Evolutionary conservation across 306 rosid species (phyloP), one percentile per base, ranked within the genome.

Genomic region (Senna tora): DNA sequence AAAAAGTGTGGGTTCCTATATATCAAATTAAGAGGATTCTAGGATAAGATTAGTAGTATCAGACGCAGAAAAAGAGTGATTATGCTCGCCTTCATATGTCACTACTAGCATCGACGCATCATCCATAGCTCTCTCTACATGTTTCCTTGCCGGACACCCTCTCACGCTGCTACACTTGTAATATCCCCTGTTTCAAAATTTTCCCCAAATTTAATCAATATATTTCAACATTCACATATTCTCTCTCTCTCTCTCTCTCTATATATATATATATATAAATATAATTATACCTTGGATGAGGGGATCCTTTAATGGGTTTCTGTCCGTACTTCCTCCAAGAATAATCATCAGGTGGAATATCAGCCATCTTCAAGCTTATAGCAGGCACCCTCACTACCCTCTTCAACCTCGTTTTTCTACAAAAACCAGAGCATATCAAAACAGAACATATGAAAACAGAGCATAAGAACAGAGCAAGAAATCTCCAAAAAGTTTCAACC

Each of bases 291-390:
- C 98, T 92, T 30, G 98, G 98, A 79, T 92, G 91, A 60, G 96
- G 98, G 50, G 98, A 92, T 4, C 98, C 98, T 78, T 92, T 92
- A 22, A 92, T 92, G 42, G 98, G 96, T 77, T 92, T 92, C 71
- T 92, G 98, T 0, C 98, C 98, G 28, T 92, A 92, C 55, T 92
- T 92, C 22, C 98, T 85, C 98, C 98, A 92, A 3, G 98, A 92
- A 65, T 86, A 92, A 83, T 92, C 98, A 61, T 92, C 98, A 1
- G 98, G 96, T 71, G 98, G 98, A 53, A 92, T 92, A 84, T 92
- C 98, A 15, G 98, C 86, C 91, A 90, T 59, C 82, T 92, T 92
- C 84, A 90, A 82, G 80, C 96, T 92, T 73, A 90, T 88, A 0
- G 98, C 98, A 6, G 96, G 89, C 14, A 92, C 90, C 65, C 98